Base-by-base conservation (phyloP, 345 rosid genomes). In the Citrus glauca region DNA sequence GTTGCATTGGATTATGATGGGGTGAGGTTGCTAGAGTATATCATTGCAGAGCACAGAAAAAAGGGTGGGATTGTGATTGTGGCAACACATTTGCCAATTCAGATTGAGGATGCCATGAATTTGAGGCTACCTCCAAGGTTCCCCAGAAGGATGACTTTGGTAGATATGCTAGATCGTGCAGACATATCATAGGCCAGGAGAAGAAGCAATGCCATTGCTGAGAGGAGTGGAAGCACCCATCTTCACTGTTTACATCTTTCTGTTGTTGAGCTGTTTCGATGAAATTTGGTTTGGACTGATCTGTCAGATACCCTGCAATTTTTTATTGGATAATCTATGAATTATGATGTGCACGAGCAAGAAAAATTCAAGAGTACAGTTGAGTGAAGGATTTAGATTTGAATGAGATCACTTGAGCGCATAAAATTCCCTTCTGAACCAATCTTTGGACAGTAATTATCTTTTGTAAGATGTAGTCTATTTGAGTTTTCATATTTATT, bases 1-100 rank as follows among this genome's bases (percentile, higher is more conserved):
- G 94, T 93, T 77, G 97, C 98, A 4, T 81, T 95, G 73, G 98
- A 95, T 77, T 88, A 86, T 35, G 94, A 95, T 9, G 98, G 99
- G 69, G 90, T 87, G 83, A 90, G 85, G 81, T 67, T 95, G 83
- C 92, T 92, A 0, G 96, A 95, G 83, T 88, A 77, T 74, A 87
- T 93, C 1, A 92, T 93, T 0, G 89, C 90, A 0, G 93, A 89
- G 80, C 96, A 93, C 74, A 85, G 98, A 56, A 93, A 91, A 72
- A 91, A 81, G 73, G 94, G 94, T 22, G 94, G 98, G 55, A 92
- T 93, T 68, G 97, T 92, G 69, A 87, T 95, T 14, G 93, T 92
- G 16, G 97, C 98, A 0, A 95, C 97, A 1, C 99, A 95, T 84
- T 85, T 95, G 38, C 99, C 96, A 0, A 93, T 95, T 25, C 72